Percentiles rank a stretch among this genome's conserved stretches.
Evolutionary conservation across 768 basidiomycete genomes (phyloP).

Genomic region (Russula brevipes): DNA sequence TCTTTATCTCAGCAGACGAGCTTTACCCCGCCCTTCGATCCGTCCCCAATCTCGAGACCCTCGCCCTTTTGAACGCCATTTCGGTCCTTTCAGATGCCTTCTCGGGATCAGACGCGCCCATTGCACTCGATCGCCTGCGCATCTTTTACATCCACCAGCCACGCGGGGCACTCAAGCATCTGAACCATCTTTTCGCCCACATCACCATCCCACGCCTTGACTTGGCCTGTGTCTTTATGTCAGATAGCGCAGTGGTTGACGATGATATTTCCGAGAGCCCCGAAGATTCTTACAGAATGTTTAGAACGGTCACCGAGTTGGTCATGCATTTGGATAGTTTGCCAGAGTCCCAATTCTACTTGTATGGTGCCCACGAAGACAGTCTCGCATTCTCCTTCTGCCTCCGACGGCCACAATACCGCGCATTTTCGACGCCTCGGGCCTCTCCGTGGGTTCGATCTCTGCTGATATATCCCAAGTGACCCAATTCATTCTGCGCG

Average conservation of each 20-base stretch:
- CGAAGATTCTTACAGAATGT: slow-evolving; percentile 8
- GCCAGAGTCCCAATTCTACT: slow-evolving; percentile 19
- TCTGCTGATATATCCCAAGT: slow-evolving; percentile 17
- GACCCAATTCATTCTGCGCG: slow-evolving; percentile 14
- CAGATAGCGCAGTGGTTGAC: slow-evolving; percentile 19
- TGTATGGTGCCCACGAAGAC: slow-evolving; percentile 16
- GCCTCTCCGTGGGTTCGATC: slow-evolving; percentile 12
- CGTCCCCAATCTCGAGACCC: slow-evolving; percentile 16
- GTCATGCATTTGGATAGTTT: slow-evolving; percentile 21
- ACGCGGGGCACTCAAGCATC: slow-evolving; percentile 16
- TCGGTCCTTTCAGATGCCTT: slow-evolving; percentile 17
- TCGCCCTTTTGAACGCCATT: slow-evolving; percentile 18
- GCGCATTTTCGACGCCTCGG: slow-evolving; percentile 2
- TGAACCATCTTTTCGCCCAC: slow-evolving; percentile 13
- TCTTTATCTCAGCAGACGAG: slow-evolving; percentile 20
- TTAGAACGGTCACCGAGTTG: slow-evolving; percentile 13
- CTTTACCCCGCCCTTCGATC: slow-evolving; percentile 20
- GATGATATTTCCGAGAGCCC: slow-evolving; percentile 19
- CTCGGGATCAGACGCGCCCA: slow-evolving; percentile 9
- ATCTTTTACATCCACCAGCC: slow-evolving; percentile 16
- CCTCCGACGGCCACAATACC: slow-evolving; percentile 15
- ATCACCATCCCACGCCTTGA: slow-evolving; percentile 16
- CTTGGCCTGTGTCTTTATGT: slow-evolving; percentile 16
- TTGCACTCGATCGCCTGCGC: slow-evolving; percentile 18
- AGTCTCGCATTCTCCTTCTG: slow-evolving; percentile 15